A percentile compares a stretch with the other conserved stretches of the same genome.
Conservation (phyloP, 495 filamentous ascomycete species). For the Daldinia concentrica region DNA sequence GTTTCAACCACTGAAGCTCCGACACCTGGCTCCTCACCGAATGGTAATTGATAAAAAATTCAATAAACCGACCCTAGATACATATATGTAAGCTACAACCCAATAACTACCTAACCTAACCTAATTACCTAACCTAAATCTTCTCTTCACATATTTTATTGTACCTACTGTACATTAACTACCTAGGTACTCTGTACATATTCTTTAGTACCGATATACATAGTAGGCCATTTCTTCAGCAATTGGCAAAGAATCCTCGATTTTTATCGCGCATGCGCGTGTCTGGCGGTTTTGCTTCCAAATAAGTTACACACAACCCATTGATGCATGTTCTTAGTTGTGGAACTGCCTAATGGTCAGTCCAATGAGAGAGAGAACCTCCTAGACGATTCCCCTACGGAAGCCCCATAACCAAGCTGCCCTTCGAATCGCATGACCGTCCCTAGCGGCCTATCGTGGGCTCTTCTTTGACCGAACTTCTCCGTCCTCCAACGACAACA, state of each 20-base stretch:
- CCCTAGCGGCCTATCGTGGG: constrained; percentile 31
- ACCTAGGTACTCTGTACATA: background rate
- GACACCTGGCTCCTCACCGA: constrained; percentile 32
- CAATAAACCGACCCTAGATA: background rate
- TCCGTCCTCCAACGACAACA: constrained; percentile 29
- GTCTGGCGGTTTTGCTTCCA: background rate
- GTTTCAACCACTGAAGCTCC: constrained; percentile 19
- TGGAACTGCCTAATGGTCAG: constrained; percentile 27
- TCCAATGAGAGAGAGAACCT: constrained; percentile 27
- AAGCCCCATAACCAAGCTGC: constrained; percentile 35
- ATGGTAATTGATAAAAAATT: constrained; percentile 21
- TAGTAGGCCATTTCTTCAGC: background rate
- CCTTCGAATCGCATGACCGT: constrained; percentile 38
- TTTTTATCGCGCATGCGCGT: constrained; percentile 35
- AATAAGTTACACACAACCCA: background rate
- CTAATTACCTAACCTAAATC: constrained; percentile 15
- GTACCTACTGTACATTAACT: too few species aligned
- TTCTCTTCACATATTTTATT: background rate
- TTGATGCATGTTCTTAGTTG: constrained; percentile 9
- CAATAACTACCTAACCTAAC: background rate
- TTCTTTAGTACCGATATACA: constrained; percentile 28
- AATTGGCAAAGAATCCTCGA: constrained; percentile 19
- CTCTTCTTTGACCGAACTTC: constrained; percentile 37
- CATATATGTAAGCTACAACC: too few species aligned
- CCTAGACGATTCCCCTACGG: constrained; percentile 4